Evolutionary conservation across 192 early-diverging fungal species (phyloP).

Genomic region (Entophlyctis helioformis): DNA sequence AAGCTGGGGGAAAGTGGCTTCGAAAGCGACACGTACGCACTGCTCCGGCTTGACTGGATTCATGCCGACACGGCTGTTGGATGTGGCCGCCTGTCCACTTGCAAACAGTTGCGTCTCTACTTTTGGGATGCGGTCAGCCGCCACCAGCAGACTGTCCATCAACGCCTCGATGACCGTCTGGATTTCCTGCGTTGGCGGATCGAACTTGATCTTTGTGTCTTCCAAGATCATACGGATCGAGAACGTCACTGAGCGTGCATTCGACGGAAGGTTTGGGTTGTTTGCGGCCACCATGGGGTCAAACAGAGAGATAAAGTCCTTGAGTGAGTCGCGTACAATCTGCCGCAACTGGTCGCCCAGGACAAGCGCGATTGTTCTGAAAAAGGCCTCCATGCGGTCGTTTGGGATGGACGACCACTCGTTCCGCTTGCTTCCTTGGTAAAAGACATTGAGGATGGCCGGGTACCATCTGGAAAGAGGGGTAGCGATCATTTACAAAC

Average conservation of each 20-base stretch:
- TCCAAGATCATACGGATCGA: conserved; percentile 26
- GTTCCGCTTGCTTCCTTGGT: conserved; percentile 43
- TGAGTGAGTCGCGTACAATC: conserved; percentile 29
- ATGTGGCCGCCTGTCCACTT: conserved; percentile 17
- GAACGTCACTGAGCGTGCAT: conserved; percentile 23
- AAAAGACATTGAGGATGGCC: conserved; percentile 46
- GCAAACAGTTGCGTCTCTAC: conserved; percentile 46
- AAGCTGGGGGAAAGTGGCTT: conserved; percentile 33
- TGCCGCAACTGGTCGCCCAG: conserved; percentile 36
- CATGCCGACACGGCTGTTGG: conserved; percentile 20
- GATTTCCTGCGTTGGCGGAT: conserved; percentile 31
- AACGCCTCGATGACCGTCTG: conserved; percentile 28
- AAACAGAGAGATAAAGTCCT: conserved; percentile 41
- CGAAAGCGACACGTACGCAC: conserved; percentile 41
- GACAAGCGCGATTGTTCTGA: conserved; percentile 34
- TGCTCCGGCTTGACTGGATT: conserved; percentile 35
- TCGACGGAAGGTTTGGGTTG: conserved; percentile 5
- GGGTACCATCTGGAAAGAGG: conserved; percentile 41
- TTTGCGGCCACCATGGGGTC: conserved; percentile 14
- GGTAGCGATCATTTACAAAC: no score
- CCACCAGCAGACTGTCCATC: conserved; percentile 27
- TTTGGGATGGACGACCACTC: conserved; percentile 39
- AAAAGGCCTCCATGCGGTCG: conserved; percentile 41
- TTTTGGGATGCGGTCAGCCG: conserved; percentile 38
- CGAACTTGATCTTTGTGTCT: conserved; percentile 29